Percentiles rank a stretch among this genome's conserved stretches.
Conservation (phyloP, 2,329 filamentous ascomycete species). For the Lasiodiplodia sp. region DNA sequence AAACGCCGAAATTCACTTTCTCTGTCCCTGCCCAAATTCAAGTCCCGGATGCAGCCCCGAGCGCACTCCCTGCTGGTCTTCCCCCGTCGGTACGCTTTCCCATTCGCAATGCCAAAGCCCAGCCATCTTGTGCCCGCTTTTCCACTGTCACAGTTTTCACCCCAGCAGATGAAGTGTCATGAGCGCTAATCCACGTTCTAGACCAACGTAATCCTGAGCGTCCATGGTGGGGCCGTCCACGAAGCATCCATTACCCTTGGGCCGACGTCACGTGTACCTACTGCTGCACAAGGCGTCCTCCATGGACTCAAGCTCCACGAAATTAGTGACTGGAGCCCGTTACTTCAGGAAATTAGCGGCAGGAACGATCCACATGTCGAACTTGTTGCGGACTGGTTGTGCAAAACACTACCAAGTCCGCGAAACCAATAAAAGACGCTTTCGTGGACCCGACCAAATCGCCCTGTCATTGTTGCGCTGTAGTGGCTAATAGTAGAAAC, state of each 20-base stretch:
- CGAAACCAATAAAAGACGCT: slow-evolving; percentile 10
- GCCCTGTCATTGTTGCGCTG: background rate
- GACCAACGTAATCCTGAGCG: slow-evolving; percentile 9
- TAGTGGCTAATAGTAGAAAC: slow-evolving; percentile 5
- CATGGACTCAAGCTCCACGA: slow-evolving; percentile 58
- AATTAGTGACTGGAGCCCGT: slow-evolving; percentile 49
- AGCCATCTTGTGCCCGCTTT: slow-evolving; percentile 9
- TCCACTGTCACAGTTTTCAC: slow-evolving; percentile 7
- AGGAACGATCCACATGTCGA: background rate
- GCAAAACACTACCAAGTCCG: slow-evolving; percentile 35
- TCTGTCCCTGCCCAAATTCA: slow-evolving; percentile 18
- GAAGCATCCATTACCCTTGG: slow-evolving; percentile 1
- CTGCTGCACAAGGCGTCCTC: background rate
- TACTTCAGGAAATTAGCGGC: slow-evolving; percentile 15
- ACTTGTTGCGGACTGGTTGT: slow-evolving; percentile 33
- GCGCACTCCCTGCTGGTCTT: slow-evolving; percentile 59
- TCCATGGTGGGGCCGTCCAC: slow-evolving; percentile 18
- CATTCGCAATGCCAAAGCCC: background rate
- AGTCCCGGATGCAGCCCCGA: slow-evolving; percentile 3
- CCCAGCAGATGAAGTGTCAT: slow-evolving; percentile 3
- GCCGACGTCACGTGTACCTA: background rate
- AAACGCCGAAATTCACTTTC: slow-evolving; percentile 85
- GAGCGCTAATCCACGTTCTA: slow-evolving; percentile 2
- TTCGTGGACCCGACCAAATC: background rate
- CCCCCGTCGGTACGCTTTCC: slow-evolving; percentile 53